phyloP scores from a whole-genome alignment of 116 monocot genomes.

The Cymodocea nodosa region DNA sequence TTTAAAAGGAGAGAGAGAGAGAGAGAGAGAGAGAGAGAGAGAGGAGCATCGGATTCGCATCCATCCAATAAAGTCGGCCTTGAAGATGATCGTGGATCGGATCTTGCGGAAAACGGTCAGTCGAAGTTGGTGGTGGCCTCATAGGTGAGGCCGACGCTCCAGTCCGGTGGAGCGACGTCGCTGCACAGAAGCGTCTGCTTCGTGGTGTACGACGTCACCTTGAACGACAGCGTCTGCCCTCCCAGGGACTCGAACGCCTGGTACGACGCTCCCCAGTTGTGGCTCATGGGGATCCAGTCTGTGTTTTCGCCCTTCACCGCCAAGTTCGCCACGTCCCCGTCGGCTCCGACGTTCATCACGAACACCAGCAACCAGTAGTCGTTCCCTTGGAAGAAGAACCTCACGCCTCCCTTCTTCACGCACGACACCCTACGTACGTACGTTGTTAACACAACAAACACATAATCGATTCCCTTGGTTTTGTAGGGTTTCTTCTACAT shows the following conservation, averaged over 20 bases:
- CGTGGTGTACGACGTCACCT: conserved; percentile 49
- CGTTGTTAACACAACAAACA: background rate
- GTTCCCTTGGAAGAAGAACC: conserved; percentile 49
- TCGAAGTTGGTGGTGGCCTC: conserved; percentile 44
- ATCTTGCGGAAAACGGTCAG: background rate
- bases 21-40: background rate
- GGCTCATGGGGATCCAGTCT: conserved; percentile 49
- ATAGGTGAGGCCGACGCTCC: conserved; percentile 53
- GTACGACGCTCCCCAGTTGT: conserved; percentile 57
- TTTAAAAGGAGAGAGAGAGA: too few species aligned
- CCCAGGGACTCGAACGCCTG: conserved; percentile 45
- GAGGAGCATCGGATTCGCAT: background rate
- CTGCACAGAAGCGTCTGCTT: conserved; percentile 34
- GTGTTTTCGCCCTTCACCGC: conserved; percentile 50
- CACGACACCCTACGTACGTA: conserved; percentile 30
- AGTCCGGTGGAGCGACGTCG: conserved; percentile 49
- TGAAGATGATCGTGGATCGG: background rate
- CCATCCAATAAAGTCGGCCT: too few species aligned
- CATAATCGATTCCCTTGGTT: background rate
- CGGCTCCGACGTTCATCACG: conserved; percentile 62
- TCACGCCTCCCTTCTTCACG: conserved; percentile 28
- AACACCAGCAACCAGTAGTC: conserved; percentile 58
- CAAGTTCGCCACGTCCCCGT: conserved; percentile 47
- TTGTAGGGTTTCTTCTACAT: background rate
- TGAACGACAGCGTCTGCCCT: conserved; percentile 59